Base-by-base conservation (phyloP, 164 flowering plant genomes). In the Paratinospora sagittata region DNA sequence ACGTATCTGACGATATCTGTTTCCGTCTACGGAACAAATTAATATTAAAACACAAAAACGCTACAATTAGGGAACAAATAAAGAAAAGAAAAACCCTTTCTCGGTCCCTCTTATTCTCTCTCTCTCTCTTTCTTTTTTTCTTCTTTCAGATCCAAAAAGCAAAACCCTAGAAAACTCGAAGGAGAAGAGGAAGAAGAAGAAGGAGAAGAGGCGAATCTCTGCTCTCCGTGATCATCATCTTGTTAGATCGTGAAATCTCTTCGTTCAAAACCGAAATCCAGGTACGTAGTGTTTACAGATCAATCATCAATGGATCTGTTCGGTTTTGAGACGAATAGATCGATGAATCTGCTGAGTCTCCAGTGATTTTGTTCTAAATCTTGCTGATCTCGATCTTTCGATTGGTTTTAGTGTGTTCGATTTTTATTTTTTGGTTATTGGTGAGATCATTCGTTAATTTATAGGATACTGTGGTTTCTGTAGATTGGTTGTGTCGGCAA, bases 81-180 rank as follows among this genome's bases (percentile, higher is more conserved):
- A 12, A 43, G 47, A 43, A 43, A 43, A 43, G 14, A 11, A 43
- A 1, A 47, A 47, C 55, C 14, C 14, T 13, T 14, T 47, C 19
- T 47, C 17, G 52, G n/a, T 39, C 69, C 47, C 47, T 27, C 39
- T 68, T 13, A 45, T 10, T 10, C 6, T 45, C 55, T 47, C 55
- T 12, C 17, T 47, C 55, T 47, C 49, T 2, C 49, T 63, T 45
- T 55, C 70, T 69, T 49, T 65, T 62, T 61, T 71, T 49, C 76
- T 72, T 58, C 73, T 72, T 47, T 58, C 65, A 65, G 79, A 71
- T 75, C 80, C 70, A 4, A 43, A 27, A 39, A 60, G 27, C 70
- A 47, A 72, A 80, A 80, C 80, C 80, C 83, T 75, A 80, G 72
- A 65, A 69, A 63, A 11, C 65, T 58, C 73, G 75, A 71, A 21